Conservation (phyloP, 768 basidiomycete species). For the Boletus edulis region DNA sequence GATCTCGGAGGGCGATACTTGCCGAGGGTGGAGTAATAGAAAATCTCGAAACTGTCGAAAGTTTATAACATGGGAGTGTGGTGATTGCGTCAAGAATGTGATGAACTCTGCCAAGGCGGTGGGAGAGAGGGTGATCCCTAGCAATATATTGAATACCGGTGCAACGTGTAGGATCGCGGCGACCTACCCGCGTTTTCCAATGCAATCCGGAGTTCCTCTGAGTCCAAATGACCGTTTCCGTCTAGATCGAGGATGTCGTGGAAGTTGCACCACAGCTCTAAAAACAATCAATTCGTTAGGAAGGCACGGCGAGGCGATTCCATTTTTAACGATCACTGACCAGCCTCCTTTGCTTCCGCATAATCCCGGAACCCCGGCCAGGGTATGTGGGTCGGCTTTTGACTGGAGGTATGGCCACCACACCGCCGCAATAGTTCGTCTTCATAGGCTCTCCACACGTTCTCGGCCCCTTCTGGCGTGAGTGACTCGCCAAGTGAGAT, state of each 20-base stretch:
- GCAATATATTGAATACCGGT: slow-evolving; percentile 12
- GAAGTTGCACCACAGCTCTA: slow-evolving; percentile 91
- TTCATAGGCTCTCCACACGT: slow-evolving; percentile 69
- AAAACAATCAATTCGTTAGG: slow-evolving; percentile 13
- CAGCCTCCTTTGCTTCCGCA: slow-evolving; percentile 77
- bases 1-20: slow-evolving; percentile 79
- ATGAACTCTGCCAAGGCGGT: slow-evolving; percentile 81
- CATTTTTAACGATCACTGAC: slow-evolving; percentile 41
- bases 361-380: slow-evolving; percentile 77
- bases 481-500: slow-evolving; percentile 27
- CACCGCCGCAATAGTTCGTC: slow-evolving; percentile 66
- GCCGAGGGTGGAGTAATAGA: slow-evolving; percentile 80
- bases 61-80: slow-evolving; percentile 64
- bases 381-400: slow-evolving; percentile 45
- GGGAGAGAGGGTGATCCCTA: slow-evolving; percentile 72
- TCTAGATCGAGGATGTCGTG: slow-evolving; percentile 89
- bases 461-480: slow-evolving; percentile 55
- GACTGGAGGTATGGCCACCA: slow-evolving; percentile 42
- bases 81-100: slow-evolving; percentile 68
- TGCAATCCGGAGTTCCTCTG: slow-evolving; percentile 56
- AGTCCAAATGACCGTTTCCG: slow-evolving; percentile 79
- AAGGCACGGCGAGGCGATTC: slow-evolving; percentile 11
- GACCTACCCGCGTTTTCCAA: slow-evolving; percentile 67
- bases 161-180: slow-evolving; percentile 21
- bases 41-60: slow-evolving; percentile 91